These are phyloP conservation scores for Suillus paluster DNA, from an alignment of 768 basidiomycete species.

Conservation along the genomic window DNA sequence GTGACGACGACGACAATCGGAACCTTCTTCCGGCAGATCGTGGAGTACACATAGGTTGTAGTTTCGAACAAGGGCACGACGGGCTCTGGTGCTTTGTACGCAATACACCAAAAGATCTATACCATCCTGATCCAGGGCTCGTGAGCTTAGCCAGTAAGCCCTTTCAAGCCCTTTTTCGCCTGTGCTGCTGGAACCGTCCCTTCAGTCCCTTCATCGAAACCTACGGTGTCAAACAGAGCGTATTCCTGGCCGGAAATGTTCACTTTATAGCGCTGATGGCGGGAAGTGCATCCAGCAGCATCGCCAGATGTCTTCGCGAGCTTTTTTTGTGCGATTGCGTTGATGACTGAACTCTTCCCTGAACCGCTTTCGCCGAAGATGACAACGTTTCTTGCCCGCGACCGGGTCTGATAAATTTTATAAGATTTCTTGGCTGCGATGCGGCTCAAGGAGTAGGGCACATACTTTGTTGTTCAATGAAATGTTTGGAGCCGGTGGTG, in stretches of 20 bases:
- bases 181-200: conserved; percentile 29
- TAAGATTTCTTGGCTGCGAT: not conserved
- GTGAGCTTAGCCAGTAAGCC: conserved; percentile 37
- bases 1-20: conserved; percentile 37
- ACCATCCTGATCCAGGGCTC: conserved; percentile 23
- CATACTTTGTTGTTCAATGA: not conserved
- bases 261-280: conserved; percentile 25
- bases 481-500: not conserved
- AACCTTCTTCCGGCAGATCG: conserved; percentile 39
- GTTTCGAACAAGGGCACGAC: conserved; percentile 27
- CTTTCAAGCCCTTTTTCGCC: conserved; percentile 31
- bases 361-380: conserved; percentile 46
- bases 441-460: too few relatives aligned
- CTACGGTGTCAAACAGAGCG: conserved; percentile 36
- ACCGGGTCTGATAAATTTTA: not conserved
- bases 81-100: conserved; percentile 33
- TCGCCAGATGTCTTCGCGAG: conserved; percentile 34
- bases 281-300: conserved; percentile 41
- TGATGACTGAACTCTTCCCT: conserved; percentile 48
- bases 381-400: conserved; percentile 34
- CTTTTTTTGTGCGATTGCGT: conserved; percentile 38
- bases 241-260: conserved; percentile 20
- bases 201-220: conserved; percentile 34
- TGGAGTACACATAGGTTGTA: conserved; percentile 26
- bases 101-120: conserved; percentile 37